Evolutionary conservation across 169 alveolate species (phyloP), one percentile per base, ranked within the genome.

Genomic region (Eimeria acervulina): DNA sequence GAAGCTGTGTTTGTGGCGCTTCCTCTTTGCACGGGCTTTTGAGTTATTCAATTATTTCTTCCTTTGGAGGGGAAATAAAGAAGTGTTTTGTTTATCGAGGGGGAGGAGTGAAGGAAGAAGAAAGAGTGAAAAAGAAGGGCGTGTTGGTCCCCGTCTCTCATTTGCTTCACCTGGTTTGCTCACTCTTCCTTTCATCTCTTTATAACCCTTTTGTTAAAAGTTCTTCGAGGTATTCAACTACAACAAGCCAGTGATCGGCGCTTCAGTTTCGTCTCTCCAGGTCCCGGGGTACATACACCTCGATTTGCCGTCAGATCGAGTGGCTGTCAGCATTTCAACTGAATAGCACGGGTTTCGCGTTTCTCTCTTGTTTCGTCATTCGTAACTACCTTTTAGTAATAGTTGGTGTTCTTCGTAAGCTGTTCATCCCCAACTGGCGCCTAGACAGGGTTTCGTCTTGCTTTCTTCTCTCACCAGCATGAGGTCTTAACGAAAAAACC

Each of bases 221-320:
- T 40, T 42, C 59, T 15, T n/a, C n/a, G 55, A 74, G 59, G 36
- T 74, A 74, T 74, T 38, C 51, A 36, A 74, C 23, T 36, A 6
- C 15, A 38, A 33, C 85, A 21, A 74, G 55, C 55, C 85, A 19
- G 55, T 40, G 55, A 38, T 42, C 85, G 40, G 85, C 21, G 85
- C 85, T 36, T 36, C 59, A 38, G 21, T 74, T 36, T 36, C 31
- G 28, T 36, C 85, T 40, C 85, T 23, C 59, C 17, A 36, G 85
- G 26, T 74, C 28, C 17, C 8, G 55, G 85, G 36, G 85, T 42
- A 74, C 59, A 42, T 74, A 70, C 81, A 38, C 81, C 55, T 40
- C 85, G 85, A 74, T 74, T 38, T 74, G 85, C 85, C 59, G 31
- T 36, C 85, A 15, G 85, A 40, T 74, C 85, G 85, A 74, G 85